phyloP scores from a whole-genome alignment of 2,329 filamentous ascomycete genomes.

The Colletotrichum graminicola region DNA sequence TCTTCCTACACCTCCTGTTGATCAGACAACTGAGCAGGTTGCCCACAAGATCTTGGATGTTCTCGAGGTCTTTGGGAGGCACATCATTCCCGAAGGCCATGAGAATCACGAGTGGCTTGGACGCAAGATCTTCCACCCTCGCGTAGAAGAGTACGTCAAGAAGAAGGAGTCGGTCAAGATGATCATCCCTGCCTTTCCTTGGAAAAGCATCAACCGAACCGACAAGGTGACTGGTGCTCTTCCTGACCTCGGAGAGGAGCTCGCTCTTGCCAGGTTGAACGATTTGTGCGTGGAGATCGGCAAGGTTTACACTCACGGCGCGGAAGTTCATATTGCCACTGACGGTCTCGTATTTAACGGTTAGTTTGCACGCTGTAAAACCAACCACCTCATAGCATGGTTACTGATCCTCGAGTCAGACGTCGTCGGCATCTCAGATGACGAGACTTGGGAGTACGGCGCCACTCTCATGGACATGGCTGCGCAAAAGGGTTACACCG shows the following conservation, averaged over 20 bases:
- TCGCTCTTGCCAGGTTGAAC: slow-evolving; percentile 56
- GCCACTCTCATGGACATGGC: slow-evolving; percentile 53
- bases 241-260: slow-evolving; percentile 57
- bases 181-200: slow-evolving; percentile 44
- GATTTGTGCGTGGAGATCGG: slow-evolving; percentile 54
- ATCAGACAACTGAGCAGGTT: slow-evolving; percentile 29
- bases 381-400: rapidly evolving
- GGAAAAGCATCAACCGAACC: slow-evolving; percentile 44
- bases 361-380: background rate
- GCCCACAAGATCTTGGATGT: slow-evolving; percentile 39
- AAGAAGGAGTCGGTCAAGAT: slow-evolving; percentile 40
- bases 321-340: slow-evolving; percentile 56
- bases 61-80: slow-evolving; percentile 33
- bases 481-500: slow-evolving; percentile 47
- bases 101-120: slow-evolving; percentile 40
- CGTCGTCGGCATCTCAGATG: slow-evolving; percentile 56
- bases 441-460: slow-evolving; percentile 56
- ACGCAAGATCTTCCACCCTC: slow-evolving; percentile 39
- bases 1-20: slow-evolving; percentile 33
- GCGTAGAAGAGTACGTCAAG: slow-evolving; percentile 38
- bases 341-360: slow-evolving; percentile 55
- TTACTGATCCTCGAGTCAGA: slow-evolving; percentile 48
- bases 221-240: slow-evolving; percentile 52
- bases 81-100: slow-evolving; percentile 34
- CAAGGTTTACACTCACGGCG: slow-evolving; percentile 54